phyloP scores from a whole-genome alignment of 2,329 filamentous ascomycete genomes.

The Geosmithia flava region DNA sequence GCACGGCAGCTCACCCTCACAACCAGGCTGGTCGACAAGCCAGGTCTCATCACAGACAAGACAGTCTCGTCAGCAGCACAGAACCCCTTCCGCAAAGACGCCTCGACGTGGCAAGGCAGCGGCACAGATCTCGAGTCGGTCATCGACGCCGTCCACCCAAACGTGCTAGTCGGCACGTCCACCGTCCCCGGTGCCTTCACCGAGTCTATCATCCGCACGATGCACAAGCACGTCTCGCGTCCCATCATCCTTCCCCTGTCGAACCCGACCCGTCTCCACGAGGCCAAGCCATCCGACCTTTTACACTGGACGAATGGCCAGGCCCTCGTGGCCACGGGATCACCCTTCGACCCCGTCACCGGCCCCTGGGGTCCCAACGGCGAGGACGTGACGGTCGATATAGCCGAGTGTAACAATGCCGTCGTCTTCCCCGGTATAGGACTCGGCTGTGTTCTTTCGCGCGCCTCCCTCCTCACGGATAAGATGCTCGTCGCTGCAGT shows the following conservation, averaged over 20 bases:
- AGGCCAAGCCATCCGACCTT: slow-evolving; percentile 67
- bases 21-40: slow-evolving; percentile 65
- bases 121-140: slow-evolving; percentile 51
- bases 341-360: slow-evolving; percentile 65
- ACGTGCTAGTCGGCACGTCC: slow-evolving; percentile 75
- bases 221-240: slow-evolving; percentile 59
- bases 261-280: slow-evolving; percentile 75
- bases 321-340: slow-evolving; percentile 72
- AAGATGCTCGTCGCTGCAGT: slow-evolving; percentile 75
- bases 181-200: slow-evolving; percentile 69
- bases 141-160: slow-evolving; percentile 59
- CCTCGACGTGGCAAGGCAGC: slow-evolving; percentile 48
- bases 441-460: slow-evolving; percentile 62
- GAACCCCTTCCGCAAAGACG: slow-evolving; percentile 50
- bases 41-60: slow-evolving; percentile 57
- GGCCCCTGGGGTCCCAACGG: slow-evolving; percentile 39
- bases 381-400: slow-evolving; percentile 27
- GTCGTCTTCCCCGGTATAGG: slow-evolving; percentile 80
- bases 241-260: slow-evolving; percentile 76
- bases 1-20: not conserved
- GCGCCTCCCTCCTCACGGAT: slow-evolving; percentile 55
- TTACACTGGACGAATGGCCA: slow-evolving; percentile 67
- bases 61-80: slow-evolving; percentile 56
- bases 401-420: slow-evolving; percentile 81
- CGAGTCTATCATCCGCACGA: slow-evolving; percentile 58